A percentile compares a stretch with the other conserved stretches of the same genome.
Evolutionary conservation across 768 basidiomycete species (phyloP).

Genomic region (Gymnopilus junonius): DNA sequence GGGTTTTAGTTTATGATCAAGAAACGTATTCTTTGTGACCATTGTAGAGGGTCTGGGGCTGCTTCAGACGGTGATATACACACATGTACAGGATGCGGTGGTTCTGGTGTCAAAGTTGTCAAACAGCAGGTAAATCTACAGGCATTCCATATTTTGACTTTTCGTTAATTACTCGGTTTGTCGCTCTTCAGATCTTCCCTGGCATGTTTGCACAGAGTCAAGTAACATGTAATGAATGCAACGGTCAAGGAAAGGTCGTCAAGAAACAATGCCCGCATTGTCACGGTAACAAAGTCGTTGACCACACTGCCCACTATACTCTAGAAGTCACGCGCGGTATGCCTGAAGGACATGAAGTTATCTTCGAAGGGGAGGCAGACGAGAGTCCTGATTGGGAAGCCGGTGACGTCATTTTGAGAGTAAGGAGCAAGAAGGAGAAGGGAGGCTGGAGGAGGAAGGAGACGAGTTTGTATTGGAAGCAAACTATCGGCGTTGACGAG

Average conservation of each 20-base stretch:
- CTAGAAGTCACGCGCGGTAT: conserved; percentile 87
- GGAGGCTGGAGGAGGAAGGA: conserved; percentile 93
- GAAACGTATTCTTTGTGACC: conserved; percentile 92
- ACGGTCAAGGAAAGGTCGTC: conserved; percentile 82
- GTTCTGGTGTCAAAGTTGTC: conserved; percentile 82
- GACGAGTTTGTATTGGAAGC: conserved; percentile 87
- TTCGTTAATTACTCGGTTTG: not conserved
- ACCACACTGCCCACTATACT: conserved; percentile 81
- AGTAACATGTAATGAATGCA: conserved; percentile 81
- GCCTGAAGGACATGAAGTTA: conserved; percentile 91
- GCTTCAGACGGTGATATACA: conserved; percentile 89
- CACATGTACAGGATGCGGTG: conserved; percentile 82
- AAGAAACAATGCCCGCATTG: conserved; percentile 83
- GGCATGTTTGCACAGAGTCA: conserved; percentile 95
- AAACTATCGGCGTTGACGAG: conserved; percentile 91
- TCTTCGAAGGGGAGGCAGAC: conserved; percentile 97
- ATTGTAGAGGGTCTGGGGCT: conserved; percentile 95
- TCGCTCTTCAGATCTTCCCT: conserved; percentile 72
- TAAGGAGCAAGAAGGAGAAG: conserved; percentile 75
- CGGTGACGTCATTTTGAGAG: conserved; percentile 88
- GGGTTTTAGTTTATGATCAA: conserved; percentile 86
- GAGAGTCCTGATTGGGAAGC: conserved; percentile 96
- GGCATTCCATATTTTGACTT: not conserved
- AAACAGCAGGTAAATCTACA: conserved; percentile 67
- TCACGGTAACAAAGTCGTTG: conserved; percentile 77